Base-by-base conservation (phyloP, 148 eudicot genomes). In the Spergularia bocconei region DNA sequence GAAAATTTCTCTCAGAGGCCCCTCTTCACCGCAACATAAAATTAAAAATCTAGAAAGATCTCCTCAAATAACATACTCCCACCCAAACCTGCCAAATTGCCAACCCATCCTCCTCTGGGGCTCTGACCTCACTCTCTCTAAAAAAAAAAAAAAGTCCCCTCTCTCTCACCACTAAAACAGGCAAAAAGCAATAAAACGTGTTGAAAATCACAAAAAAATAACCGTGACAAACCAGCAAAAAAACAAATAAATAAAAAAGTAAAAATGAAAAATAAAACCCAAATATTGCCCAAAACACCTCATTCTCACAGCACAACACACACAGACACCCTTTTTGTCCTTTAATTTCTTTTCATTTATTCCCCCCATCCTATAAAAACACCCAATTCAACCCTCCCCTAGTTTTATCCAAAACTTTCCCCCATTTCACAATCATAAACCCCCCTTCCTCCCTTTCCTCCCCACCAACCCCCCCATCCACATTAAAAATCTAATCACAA, bases 151-250 rank as follows among this genome's bases (percentile, higher is more conserved):
- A 52, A 11, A 23, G 1, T 23, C 25, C 25, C 25, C 25, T 0
- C 25, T 23, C 25, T 23, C 25, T 23, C 25, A 23, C 25, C 25
- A 23, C 25, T 23, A 54, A 15, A 2, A 33, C 6, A 14, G 52
- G 25, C 19, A n/a, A n/a, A 68, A 48, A 21, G 50, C 69, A 15
- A 23, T 23, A 65, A 70, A 70, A 70, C 63, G 62, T 70, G 63
- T 70, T 70, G 41, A 56, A 70, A 70, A 55, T 70, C 51, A 47
- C 63, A 23, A 70, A 56, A 65, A 66, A 16, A 20, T 4, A 10
- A 67, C 50, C 54, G 7, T n/a, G 21, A 60, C 64, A 67, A 67
- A 67, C 10, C 57, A 68, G 57, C 57, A 29, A 29, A 29, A 29
- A 29, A 29, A 2, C 36, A 29, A 29, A 29, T 29, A 23, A 23